Evolutionary conservation across 2,329 filamentous ascomycete species (phyloP).

Genomic region (Calonectria ilicicola): DNA sequence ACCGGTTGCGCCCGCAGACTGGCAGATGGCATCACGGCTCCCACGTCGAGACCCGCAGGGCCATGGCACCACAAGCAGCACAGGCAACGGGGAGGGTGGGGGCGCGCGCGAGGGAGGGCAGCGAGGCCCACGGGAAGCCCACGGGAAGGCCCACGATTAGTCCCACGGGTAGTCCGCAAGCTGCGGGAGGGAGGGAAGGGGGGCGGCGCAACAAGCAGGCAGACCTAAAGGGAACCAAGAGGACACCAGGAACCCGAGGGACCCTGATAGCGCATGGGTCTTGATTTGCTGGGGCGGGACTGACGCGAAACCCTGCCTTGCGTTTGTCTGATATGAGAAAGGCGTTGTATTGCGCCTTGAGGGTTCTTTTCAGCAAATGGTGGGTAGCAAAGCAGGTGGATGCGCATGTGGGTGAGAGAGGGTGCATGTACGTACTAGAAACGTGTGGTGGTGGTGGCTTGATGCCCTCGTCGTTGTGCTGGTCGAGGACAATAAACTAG

Average conservation of each 20-base stretch:
- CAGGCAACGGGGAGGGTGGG: constrained; percentile 34
- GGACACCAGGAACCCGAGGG: constrained; percentile 32
- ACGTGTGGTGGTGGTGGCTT: constrained; percentile 10
- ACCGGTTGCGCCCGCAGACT: constrained; percentile 44
- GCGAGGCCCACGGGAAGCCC: constrained; percentile 29
- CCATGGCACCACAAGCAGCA: constrained; percentile 41
- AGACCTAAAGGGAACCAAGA: constrained; percentile 34
- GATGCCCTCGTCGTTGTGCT: background rate
- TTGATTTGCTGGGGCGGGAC: constrained; percentile 30
- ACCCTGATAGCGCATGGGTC: constrained; percentile 34
- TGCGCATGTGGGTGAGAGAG: constrained; percentile 6
- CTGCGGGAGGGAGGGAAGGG: constrained; percentile 21
- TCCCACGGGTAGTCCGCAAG: constrained; percentile 18
- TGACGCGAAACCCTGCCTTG: constrained; percentile 19
- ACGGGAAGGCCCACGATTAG: constrained; percentile 27
- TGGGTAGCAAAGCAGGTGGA: constrained; percentile 6
- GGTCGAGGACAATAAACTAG: background rate
- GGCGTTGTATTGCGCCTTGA: constrained; percentile 12
- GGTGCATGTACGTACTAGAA: constrained; percentile 3
- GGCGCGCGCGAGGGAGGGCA: constrained; percentile 32
- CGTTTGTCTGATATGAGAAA: background rate
- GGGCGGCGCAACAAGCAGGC: constrained; percentile 11
- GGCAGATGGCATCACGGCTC: constrained; percentile 46
- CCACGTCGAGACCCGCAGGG: constrained; percentile 44
- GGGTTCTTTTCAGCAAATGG: constrained; percentile 2